Percentiles rank a stretch among this genome's conserved stretches.
phyloP scores from a whole-genome alignment of 495 filamentous ascomycete species.

The Penicillium soppii region DNA sequence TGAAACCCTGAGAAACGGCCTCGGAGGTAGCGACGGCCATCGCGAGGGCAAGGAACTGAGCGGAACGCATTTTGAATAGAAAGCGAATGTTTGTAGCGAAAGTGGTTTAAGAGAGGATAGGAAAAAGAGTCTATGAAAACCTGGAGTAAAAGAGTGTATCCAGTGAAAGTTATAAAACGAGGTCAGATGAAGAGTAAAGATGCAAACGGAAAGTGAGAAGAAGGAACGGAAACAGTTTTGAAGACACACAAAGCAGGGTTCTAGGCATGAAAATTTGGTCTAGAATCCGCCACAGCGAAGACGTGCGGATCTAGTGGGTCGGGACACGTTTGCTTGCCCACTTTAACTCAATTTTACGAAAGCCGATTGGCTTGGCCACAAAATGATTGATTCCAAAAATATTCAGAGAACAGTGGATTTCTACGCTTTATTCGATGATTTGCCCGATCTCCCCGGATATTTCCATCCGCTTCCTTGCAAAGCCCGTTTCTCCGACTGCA shows the following conservation, averaged over 20 bases:
- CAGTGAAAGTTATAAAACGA: conserved; percentile 6
- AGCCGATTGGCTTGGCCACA: neutral
- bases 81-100: conserved; percentile 8
- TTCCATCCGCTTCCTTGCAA: neutral
- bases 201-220: conserved; percentile 4
- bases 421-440: conserved; percentile 7
- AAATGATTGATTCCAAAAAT: conserved; percentile 4
- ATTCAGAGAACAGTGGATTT: neutral
- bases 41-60: conserved; percentile 43
- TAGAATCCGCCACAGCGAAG: conserved; percentile 11
- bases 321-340: conserved; percentile 4
- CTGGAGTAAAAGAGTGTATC: conserved; percentile 7
- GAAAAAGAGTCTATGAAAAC: neutral
- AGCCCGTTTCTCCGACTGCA: neutral
- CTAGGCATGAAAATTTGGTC: conserved; percentile 3
- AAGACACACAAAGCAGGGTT: conserved; percentile 2
- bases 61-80: conserved; percentile 32
- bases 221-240: neutral
- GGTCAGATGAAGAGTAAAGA: neutral
- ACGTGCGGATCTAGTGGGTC: neutral
- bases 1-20: conserved; percentile 71
- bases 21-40: conserved; percentile 42
- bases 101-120: neutral
- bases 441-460: conserved; percentile 11
- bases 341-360: neutral